A percentile compares a stretch with the other conserved stretches of the same genome.
Conservation (phyloP, 2,329 filamentous ascomycete species). For the Colletotrichum agaves region DNA sequence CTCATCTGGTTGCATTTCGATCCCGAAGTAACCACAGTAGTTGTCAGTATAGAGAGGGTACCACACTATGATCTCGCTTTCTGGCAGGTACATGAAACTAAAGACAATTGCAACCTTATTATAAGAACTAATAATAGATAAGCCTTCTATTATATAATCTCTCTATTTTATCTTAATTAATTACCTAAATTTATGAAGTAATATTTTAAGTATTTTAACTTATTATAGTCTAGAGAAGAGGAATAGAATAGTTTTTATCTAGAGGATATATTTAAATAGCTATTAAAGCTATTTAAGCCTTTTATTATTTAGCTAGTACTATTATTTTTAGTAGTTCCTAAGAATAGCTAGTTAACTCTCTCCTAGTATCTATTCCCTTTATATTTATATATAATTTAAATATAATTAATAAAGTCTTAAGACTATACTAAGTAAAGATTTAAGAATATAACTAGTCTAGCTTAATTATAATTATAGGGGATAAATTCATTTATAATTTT, state of each 20-base stretch:
- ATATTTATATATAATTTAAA: slow-evolving; percentile 39
- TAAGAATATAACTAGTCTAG: not conserved
- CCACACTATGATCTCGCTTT: slow-evolving; percentile 22
- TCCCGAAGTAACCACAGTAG: too few relatives aligned
- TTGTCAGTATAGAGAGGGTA: slow-evolving; percentile 9
- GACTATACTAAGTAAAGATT: slow-evolving; percentile 3
- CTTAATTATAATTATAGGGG: slow-evolving; percentile 13
- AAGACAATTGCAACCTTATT: slow-evolving; percentile 37
- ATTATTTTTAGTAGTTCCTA: not conserved
- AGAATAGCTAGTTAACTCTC: slow-evolving; percentile 36
- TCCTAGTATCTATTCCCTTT: slow-evolving; percentile 39
- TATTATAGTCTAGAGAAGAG: slow-evolving; percentile 30
- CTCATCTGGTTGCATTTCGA: too few relatives aligned
- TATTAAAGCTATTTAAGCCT: slow-evolving; percentile 35
- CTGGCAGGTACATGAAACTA: slow-evolving; percentile 37
- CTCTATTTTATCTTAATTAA: slow-evolving; percentile 20
- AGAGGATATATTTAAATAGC: slow-evolving; percentile 28
- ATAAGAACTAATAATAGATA: slow-evolving; percentile 37
- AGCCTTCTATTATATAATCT: slow-evolving; percentile 30
- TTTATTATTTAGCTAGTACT: slow-evolving; percentile 40
- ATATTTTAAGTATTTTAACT: slow-evolving; percentile 36
- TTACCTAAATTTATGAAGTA: slow-evolving; percentile 27
- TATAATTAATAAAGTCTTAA: slow-evolving; percentile 38
- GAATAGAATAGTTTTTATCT: slow-evolving; percentile 28
- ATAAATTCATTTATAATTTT: slow-evolving; percentile 39